Evolutionary conservation across 2,329 filamentous ascomycete species (phyloP), one percentile per base, ranked within the genome.

Genomic region (Hypomyces perniciosus): DNA sequence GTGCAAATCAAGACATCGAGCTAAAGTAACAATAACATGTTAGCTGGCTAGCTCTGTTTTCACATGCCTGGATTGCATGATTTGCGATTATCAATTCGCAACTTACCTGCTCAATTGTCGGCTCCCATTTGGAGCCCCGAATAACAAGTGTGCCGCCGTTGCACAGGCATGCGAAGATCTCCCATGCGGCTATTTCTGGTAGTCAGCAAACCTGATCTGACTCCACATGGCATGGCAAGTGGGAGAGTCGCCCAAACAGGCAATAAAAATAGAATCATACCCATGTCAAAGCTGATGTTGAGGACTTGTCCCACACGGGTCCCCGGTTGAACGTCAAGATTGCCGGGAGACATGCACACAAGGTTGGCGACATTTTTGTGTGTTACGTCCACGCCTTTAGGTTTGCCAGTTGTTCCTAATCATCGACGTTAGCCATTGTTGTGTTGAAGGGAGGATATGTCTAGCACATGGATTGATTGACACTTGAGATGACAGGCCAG

Each of bases 251-350:
- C 50, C 35, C 27, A 31, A 43, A 28, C 5, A 27, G 29, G 35
- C 26, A 33, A 29, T 40, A 10, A 43, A 29, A 49, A 10, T 35
- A 34, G 4, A 35, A 41, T 65, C 75, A 59, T 68, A 80, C 79
- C 77, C 78, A 83, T 82, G 55, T 83, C 80, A 54, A 83, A 83
- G 40, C 76, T 77, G 41, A 83, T 74, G 54, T 77, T 81, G 38
- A 83, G 67, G 6, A 81, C 68, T 50, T 80, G 78, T 3, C 74
- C 77, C 6, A 83, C 79, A 9, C 72, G 72, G 8, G 69, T 75
- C 9, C 79, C 79, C 2, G 68, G 62, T 8, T 57, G 63, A 46
- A 83, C 76, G 3, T 72, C 74, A 12, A 83, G 60, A 51, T 72
- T 73, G 5, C 75, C 77, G 0, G 79, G 79, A 26, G 71, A 68